A percentile compares a stretch with the other conserved stretches of the same genome.
Conservation (phyloP, 164 flowering plant species). For the Saururus chinensis region DNA sequence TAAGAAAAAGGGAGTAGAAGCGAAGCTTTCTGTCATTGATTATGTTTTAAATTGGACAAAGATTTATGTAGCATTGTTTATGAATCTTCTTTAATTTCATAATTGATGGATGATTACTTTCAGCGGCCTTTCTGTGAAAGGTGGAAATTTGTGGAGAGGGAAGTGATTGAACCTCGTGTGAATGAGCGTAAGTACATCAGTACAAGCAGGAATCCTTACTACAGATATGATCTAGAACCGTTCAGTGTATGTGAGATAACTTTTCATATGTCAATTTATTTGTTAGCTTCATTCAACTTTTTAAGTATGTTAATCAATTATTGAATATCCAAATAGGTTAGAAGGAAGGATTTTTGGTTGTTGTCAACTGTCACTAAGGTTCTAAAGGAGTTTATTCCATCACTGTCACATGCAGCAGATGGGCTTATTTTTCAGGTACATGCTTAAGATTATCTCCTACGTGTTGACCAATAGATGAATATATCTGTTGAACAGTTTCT, state of each 20-base stretch:
- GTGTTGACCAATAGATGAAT: too few species aligned
- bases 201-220: conserved; percentile 48
- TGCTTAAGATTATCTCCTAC: background rate
- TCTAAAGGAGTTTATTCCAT: conserved; percentile 80
- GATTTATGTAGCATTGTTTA: background rate
- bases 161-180: conserved; percentile 92
- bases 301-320: background rate
- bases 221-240: conserved; percentile 92
- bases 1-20: background rate
- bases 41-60: background rate
- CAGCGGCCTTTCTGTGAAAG: conserved; percentile 94
- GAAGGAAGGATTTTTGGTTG: conserved; percentile 96
- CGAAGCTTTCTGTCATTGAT: background rate
- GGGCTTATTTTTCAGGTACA: conserved; percentile 97
- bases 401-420: conserved; percentile 96
- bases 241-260: conserved; percentile 55
- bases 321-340: conserved; percentile 37
- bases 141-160: conserved; percentile 92
- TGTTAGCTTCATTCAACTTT: background rate
- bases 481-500: background rate
- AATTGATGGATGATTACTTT: background rate
- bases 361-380: conserved; percentile 76
- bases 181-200: conserved; percentile 46
- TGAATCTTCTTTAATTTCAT: background rate
- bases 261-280: background rate